phyloP scores from a whole-genome alignment of 345 rosid species.

The Camelina hispida region DNA sequence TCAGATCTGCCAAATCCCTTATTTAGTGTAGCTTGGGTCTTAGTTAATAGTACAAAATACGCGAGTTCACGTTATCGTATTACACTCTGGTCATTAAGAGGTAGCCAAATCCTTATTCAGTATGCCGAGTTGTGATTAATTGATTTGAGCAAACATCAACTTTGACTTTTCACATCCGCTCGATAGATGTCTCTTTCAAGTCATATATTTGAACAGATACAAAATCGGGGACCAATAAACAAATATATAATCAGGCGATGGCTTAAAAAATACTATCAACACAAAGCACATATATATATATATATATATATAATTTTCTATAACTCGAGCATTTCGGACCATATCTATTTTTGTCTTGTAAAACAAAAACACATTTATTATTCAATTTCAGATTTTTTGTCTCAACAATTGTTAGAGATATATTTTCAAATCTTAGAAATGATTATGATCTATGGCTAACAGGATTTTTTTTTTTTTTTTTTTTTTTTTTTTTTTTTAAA shows the following conservation, averaged over 20 bases:
- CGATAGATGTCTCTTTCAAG: conserved; percentile 17
- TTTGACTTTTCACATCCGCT: conserved; percentile 24
- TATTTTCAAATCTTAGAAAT: not conserved
- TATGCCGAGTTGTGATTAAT: not conserved
- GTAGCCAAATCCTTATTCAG: not conserved
- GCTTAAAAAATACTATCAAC: not conserved
- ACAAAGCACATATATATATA: not conserved
- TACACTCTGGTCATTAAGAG: conserved; percentile 22
- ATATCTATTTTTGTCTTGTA: not conserved
- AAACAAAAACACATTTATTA: not conserved
- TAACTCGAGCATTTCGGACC: not conserved
- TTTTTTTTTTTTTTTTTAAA: too few relatives aligned
- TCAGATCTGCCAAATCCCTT: conserved; percentile 31
- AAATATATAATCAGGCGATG: conserved; percentile 12
- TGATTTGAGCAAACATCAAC: not conserved
- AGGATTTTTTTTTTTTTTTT: too few relatives aligned
- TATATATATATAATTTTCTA: not conserved
- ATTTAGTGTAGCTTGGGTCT: conserved; percentile 31
- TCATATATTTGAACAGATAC: conserved; percentile 23
- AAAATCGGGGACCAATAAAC: conserved; percentile 14
- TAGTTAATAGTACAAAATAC: conserved; percentile 9
- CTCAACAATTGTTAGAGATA: not conserved
- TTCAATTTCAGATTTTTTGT: not conserved
- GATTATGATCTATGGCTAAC: too few relatives aligned
- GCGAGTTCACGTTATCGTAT: conserved; percentile 20